Base-by-base conservation (phyloP, 1,284 basidiomycete genomes). In the Apiotrichum siamense region DNA sequence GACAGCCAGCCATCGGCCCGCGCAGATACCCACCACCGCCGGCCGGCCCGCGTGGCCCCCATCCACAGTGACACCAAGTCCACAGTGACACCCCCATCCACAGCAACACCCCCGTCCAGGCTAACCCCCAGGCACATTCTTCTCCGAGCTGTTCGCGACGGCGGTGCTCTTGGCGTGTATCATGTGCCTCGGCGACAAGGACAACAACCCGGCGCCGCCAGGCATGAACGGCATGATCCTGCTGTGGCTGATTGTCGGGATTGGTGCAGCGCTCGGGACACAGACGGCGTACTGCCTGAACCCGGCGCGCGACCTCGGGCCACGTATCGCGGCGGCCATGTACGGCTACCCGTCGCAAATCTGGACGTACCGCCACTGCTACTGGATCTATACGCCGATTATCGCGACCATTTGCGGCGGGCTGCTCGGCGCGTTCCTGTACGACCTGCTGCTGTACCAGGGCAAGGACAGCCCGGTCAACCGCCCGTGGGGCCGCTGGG, bases 221-320 rank as follows among this genome's bases (percentile, higher is more conserved):
- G 52, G 52, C 21, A 43, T 50, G 48, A 54, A 54, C 35, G 52
- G 52, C 7, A 3, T 54, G 3, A 32, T 46, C 17, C 44, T 54
- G 24, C 24, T 50, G 5, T 54, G 33, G 35, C 15, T 50, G 13
- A 54, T 54, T 15, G 36, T 54, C 29, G 52, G 52, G 6, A 50
- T 54, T 38, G 52, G 52, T 6, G 52, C 52, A 1, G 44, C 52
- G 3, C 52, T 54, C 15, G 52, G 52, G 12, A 54, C 52, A 4
- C 32, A 54, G 48, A 50, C 52, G 15, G 52, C 52, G 7, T 54
- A 54, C 44, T 54, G 60, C 25, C 60, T 67, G 44, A 69, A 69
- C 45, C 61, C 63, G 1, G 65, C 65, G 1, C 59, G 67, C 21
- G 67, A 70, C 50, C 51, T 70, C 15, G 67, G 67, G 0, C 65